Evolutionary conservation across 2,329 filamentous ascomycete genomes (phyloP), one percentile per base, ranked within the genome.

Genomic region (Xylaria sp.): DNA sequence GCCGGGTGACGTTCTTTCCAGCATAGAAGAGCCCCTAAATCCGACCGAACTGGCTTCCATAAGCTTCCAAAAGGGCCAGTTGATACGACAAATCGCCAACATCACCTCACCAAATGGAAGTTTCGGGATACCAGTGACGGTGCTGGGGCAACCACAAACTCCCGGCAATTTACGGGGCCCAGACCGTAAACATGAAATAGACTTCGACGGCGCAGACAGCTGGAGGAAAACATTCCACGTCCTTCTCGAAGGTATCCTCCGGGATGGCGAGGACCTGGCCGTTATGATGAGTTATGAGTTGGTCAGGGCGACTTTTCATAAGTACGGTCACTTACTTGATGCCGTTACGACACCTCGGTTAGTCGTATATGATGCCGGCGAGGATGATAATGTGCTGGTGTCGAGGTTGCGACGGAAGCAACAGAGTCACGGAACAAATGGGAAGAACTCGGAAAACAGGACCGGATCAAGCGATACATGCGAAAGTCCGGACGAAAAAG

Each of bases 221-320:
- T 88, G 85, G 85, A 77, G 77, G 1, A 73, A 77, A 37, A 82
- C 83, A 0, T 88, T 88, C 57, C 78, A 82, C 46, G 73, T 76
- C 2, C 71, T 87, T 57, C 69, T 87, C 7, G 84, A 87, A 63
- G 76, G 76, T 0, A 73, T 83, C 2, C 69, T 87, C 16, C 75
- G 83, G 8, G 85, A 87, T 63, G 83, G 79, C 0, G 84, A 88
- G 68, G 84, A 86, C 63, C 78, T 83, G 73, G 76, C 78, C 0
- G 76, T 88, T 2, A 78, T 79, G 23, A 73, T 87, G n/a, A 79
- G 79, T 3, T 88, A 87, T 64, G 75, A 78, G 23, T 71, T 76
- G 3, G 79, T 88, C 2, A 76, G 85, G 53, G 70, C 72, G 10
- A 80, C 83, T n/a, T 80, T 83, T 58, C 69, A 74, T 44, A 76